Base-by-base conservation (phyloP, 2,329 filamentous ascomycete genomes). In the Erysiphe pisi region DNA sequence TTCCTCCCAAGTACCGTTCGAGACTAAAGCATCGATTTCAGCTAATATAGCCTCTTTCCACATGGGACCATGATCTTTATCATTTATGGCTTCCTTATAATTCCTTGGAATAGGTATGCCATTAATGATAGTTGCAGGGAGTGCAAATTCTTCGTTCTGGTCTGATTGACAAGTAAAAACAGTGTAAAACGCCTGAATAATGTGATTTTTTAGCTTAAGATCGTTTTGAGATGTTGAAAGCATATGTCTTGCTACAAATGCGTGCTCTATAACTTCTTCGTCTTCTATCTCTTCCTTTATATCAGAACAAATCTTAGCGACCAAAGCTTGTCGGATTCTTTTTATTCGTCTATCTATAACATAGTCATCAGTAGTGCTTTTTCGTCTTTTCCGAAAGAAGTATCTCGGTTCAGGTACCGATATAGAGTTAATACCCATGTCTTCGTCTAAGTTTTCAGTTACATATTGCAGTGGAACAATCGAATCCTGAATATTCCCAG, bases 51-150 rank as follows among this genome's bases (percentile, higher is more conserved):
- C 65, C 8, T 36, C n/a, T 43, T 70, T 70, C 28, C 25, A 70
- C 25, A 43, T 20, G 9, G 12, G 11, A 36, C 36, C 65, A 36
- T 36, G 36, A 36, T 8, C 28, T 70, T 70, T 70, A 36, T 36
- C 65, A 20, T 43, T 36, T 20, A 70, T 70, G 12, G 65, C 65
- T 70, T 70, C 65, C 36, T 70, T 70, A n/a, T 70, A 40, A 16
- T n/a, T 31, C 36, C 65, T 70, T 36, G 65, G 65, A n/a, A 70
- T 70, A 36, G 65, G 25, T 9, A 70, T 43, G 18, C 65, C 65
- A 16, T 70, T 36, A n/a, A 63, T 63, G 11, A 63, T 63, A 9
- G 9, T 63, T 14, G 58, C 58, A n/a, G 18, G 58, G 12, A 63
- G n/a, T 63, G 58, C 58, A 63, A n/a, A 63, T 9, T 63, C n/a